A percentile compares a stretch with the other conserved stretches of the same genome.
These are phyloP conservation scores for Myriosclerotinia duriaeana DNA, from an alignment of 2,329 filamentous ascomycete genomes.

Conservation along the genomic window DNA sequence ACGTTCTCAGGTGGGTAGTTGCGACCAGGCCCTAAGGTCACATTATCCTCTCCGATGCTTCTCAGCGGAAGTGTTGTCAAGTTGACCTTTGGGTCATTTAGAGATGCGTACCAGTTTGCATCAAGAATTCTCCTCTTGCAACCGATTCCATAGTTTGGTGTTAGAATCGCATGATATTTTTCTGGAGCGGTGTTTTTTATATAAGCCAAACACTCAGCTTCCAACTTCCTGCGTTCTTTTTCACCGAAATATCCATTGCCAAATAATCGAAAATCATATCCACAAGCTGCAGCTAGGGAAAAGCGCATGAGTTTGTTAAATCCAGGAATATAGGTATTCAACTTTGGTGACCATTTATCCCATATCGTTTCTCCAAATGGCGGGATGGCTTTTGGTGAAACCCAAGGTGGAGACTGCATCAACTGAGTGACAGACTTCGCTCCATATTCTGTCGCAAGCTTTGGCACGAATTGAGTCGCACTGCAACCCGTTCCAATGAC, in stretches of 20 bases:
- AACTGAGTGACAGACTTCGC: conserved; percentile 59
- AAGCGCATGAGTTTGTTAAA: conserved; percentile 46
- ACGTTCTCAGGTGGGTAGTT: conserved; percentile 44
- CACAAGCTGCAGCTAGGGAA: conserved; percentile 44
- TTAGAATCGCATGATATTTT: conserved; percentile 58
- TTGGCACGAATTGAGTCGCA: conserved; percentile 56
- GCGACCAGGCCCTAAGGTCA: conserved; percentile 52
- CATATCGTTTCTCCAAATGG: conserved; percentile 45
- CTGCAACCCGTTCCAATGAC: conserved; percentile 59
- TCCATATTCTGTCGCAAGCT: conserved; percentile 45
- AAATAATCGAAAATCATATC: conserved; percentile 51
- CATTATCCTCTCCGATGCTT: conserved; percentile 47
- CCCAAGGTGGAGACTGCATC: conserved; percentile 59
- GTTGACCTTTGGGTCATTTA: conserved; percentile 51
- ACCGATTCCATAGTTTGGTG: conserved; percentile 55
- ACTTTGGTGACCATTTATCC: conserved; percentile 47
- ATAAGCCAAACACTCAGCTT: conserved; percentile 45
- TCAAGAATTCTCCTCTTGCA: conserved; percentile 59
- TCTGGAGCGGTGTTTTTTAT: conserved; percentile 52
- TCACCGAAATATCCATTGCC: conserved; percentile 44
- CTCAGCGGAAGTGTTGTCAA: conserved; percentile 54
- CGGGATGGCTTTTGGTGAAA: conserved; percentile 45
- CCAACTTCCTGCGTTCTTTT: conserved; percentile 45
- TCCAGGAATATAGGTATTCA: conserved; percentile 51
- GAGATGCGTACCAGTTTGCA: conserved; percentile 49